A percentile compares a stretch with the other conserved stretches of the same genome.
These are phyloP conservation scores for Podospora sp. DNA, from an alignment of 495 filamentous ascomycete species.

Conservation along the genomic window DNA sequence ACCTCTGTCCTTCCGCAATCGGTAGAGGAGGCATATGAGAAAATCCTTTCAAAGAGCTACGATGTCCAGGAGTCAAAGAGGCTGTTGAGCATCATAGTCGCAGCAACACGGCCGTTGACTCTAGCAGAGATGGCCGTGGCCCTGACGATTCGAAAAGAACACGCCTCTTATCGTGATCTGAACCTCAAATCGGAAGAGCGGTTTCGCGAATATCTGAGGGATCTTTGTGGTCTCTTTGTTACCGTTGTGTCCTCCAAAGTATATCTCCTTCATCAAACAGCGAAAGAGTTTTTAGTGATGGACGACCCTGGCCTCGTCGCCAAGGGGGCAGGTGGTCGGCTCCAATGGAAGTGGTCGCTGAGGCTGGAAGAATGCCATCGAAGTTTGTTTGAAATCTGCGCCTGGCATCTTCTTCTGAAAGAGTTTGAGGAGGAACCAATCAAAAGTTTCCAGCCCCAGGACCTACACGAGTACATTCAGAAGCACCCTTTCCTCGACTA, in stretches of 20 bases:
- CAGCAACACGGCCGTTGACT: constrained; percentile 42
- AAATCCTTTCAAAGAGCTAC: constrained; percentile 38
- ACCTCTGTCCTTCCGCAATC: constrained; percentile 36
- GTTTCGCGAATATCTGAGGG: constrained; percentile 34
- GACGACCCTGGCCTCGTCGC: too few relatives aligned
- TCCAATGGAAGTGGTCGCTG: too few relatives aligned
- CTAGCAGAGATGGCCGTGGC: constrained; percentile 45
- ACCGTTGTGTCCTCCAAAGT: constrained; percentile 37
- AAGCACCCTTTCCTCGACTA: too few relatives aligned
- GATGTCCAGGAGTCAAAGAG: constrained; percentile 34
- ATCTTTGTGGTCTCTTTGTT: constrained; percentile 47
- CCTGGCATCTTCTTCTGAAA: too few relatives aligned
- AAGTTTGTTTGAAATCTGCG: too few relatives aligned
- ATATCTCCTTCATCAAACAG: constrained; percentile 51
- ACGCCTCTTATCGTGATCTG: constrained; percentile 29
- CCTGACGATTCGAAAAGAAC: constrained; percentile 32
- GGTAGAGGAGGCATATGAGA: constrained; percentile 47
- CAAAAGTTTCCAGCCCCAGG: too few relatives aligned
- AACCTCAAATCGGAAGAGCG: constrained; percentile 19
- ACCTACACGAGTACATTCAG: too few relatives aligned
- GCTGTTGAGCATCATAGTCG: constrained; percentile 45
- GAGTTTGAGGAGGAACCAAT: too few relatives aligned
- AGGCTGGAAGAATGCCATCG: too few relatives aligned
- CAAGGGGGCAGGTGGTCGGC: too few relatives aligned
- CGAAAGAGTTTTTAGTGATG: constrained; percentile 44